Percentiles rank a stretch among this genome's conserved stretches.
Conservation (phyloP, 192 early-diverging fungal species). For the Piromyces sp. region DNA sequence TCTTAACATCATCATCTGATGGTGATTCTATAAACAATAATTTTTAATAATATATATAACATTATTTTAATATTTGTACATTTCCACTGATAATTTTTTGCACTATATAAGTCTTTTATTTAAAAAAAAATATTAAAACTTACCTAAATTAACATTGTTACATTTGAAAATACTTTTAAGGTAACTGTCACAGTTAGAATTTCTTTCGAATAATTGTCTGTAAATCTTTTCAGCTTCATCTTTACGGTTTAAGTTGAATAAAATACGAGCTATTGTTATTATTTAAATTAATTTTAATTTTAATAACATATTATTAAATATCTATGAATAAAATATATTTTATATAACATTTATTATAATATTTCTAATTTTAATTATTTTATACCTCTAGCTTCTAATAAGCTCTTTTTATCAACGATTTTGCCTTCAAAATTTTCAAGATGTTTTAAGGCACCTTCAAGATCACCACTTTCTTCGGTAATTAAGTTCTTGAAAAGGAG, state of each 20-base stretch:
- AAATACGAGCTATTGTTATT: neutral
- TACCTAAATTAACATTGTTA: neutral
- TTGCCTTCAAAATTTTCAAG: constrained; percentile 53
- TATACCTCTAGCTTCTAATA: constrained; percentile 44
- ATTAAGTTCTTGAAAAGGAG: constrained; percentile 72
- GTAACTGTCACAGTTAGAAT: neutral
- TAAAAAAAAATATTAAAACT: no score
- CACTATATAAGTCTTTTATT: no score
- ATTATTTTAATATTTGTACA: no score
- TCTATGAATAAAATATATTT: no score
- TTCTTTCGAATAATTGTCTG: neutral
- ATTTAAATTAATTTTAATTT: no score
- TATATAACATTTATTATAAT: no score
- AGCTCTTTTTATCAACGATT: constrained; percentile 52
- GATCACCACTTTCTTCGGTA: constrained; percentile 66
- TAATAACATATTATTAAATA: no score
- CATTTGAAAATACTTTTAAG: neutral
- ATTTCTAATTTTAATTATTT: no score
- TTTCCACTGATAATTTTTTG: no score
- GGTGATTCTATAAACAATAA: neutral
- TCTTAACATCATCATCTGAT: constrained; percentile 10
- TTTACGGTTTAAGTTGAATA: neutral
- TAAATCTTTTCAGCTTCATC: neutral
- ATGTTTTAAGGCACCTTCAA: constrained; percentile 53
- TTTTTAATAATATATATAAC: no score